Evolutionary conservation across 1,284 basidiomycete species (phyloP).

Genomic region (Heliocybe sulcata): DNA sequence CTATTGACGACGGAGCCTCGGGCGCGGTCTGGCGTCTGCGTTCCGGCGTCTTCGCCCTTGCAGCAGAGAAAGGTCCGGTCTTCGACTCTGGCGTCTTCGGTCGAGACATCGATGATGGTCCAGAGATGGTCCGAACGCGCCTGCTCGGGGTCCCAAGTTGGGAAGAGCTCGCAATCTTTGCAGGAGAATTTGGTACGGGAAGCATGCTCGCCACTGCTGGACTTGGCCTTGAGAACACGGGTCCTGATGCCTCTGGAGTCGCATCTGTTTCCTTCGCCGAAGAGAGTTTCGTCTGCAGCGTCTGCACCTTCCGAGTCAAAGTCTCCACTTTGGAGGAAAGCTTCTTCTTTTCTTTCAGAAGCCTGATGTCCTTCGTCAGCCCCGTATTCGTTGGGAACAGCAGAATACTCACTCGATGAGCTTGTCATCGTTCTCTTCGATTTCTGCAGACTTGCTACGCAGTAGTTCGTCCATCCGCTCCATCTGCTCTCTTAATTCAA

Average conservation of each 20-base stretch:
- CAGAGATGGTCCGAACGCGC: constrained; percentile 31
- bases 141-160: constrained; percentile 21
- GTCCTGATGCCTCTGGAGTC: constrained; percentile 2
- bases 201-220: background rate
- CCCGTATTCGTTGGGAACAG: constrained; percentile 1
- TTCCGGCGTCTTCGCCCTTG: constrained; percentile 43
- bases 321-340: constrained; percentile 59
- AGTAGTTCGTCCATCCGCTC: constrained; percentile 68
- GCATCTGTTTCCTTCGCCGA: constrained; percentile 34
- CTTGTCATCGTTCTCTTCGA: constrained; percentile 75
- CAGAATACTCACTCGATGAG: constrained; percentile 60
- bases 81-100: constrained; percentile 47
- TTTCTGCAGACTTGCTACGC: constrained; percentile 62
- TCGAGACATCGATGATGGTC: constrained; percentile 31
- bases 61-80: constrained; percentile 28
- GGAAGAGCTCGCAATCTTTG: constrained; percentile 5
- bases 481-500: constrained; percentile 60
- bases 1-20: constrained; percentile 18
- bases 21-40: constrained; percentile 9
- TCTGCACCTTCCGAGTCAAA: constrained; percentile 62
- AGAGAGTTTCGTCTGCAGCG: constrained; percentile 57
- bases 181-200: constrained; percentile 10
- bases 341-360: constrained; percentile 75
- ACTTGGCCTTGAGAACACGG: background rate
- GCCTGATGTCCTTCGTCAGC: constrained; percentile 29